Percentiles rank a stretch among this genome's conserved stretches.
These are phyloP conservation scores for Didymella glomerata DNA, from an alignment of 2,329 filamentous ascomycete species.

Conservation along the genomic window DNA sequence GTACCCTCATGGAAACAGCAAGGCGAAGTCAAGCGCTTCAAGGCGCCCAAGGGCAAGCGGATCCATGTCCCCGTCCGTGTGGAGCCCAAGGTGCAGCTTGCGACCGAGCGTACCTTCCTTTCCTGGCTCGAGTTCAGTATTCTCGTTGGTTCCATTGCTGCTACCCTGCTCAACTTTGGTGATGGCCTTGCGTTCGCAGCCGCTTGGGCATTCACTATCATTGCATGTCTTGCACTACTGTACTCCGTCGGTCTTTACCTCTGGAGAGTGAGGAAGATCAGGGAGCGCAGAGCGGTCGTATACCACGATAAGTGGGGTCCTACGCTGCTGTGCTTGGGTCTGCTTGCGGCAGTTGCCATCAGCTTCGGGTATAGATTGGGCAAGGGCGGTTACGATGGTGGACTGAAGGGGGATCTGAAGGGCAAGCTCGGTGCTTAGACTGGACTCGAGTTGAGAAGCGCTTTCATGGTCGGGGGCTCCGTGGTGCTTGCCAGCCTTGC, in stretches of 20 bases:
- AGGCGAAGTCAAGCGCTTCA: conserved; percentile 62
- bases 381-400: conserved; percentile 58
- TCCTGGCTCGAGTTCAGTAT: conserved; percentile 98
- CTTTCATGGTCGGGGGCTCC: neutral
- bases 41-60: conserved; percentile 78
- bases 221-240: conserved; percentile 78
- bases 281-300: conserved; percentile 80
- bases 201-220: conserved; percentile 79
- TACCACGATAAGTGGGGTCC: conserved; percentile 94
- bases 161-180: conserved; percentile 53
- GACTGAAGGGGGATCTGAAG: conserved; percentile 49
- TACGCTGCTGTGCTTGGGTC: conserved; percentile 73
- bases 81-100: conserved; percentile 97
- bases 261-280: conserved; percentile 86
- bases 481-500: neutral
- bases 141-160: conserved; percentile 72
- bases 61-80: conserved; percentile 96
- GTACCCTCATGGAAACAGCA: conserved; percentile 53
- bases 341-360: conserved; percentile 76
- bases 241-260: conserved; percentile 88
- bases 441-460: neutral
- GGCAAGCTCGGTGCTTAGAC: conserved; percentile 12
- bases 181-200: conserved; percentile 48
- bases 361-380: conserved; percentile 84
- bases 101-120: conserved; percentile 93